Evolutionary conservation across 179 eudicot species (phyloP), one percentile per base, ranked within the genome.

Genomic region (Corrigiola litoralis): DNA sequence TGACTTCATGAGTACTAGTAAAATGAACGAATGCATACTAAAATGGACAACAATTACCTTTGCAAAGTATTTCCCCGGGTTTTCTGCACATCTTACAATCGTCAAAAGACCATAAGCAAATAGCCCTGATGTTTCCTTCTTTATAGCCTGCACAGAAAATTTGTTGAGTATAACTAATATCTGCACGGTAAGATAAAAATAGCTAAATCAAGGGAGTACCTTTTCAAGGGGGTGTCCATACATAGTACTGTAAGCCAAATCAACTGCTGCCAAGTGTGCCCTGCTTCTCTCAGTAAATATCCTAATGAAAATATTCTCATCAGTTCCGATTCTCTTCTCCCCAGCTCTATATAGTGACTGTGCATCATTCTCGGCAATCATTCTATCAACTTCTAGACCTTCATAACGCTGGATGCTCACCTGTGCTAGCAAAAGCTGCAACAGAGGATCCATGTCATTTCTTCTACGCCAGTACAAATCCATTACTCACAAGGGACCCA

Each of bases 291-390:
- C 94, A 68, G 82, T 73, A 44, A 92, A 90, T 55, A 87, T 70
- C 70, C 79, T 72, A 31, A 83, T 83, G 72, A 92, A 90, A 47
- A 84, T 82, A 62, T 70, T 66, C 78, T 92, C 97, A 72, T 92
- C 98, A 50, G 97, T 92, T 69, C 97, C 98, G 56, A 87, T 24
- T 67, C 74, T 87, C 79, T 84, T 92, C 78, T 92, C 98, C 71
- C 98, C 98, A 48, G 98, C 98, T 73, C 79, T 87, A 58, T 59
- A 86, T 38, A 90, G 92, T 34, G 82, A 66, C 66, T 76, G 87
- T 60, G 97, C 95, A 71, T 90, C 98, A 59, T 74, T 74, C 51
- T 84, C 92, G 51, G 66, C 89, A 69, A 79, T 78, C 66, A 54
- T 59, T 67, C 75, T 70, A 65, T 92, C 94, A 63, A 88, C 77